Base-by-base conservation (phyloP, 2,329 filamentous ascomycete species). In the Colletotrichum agaves region DNA sequence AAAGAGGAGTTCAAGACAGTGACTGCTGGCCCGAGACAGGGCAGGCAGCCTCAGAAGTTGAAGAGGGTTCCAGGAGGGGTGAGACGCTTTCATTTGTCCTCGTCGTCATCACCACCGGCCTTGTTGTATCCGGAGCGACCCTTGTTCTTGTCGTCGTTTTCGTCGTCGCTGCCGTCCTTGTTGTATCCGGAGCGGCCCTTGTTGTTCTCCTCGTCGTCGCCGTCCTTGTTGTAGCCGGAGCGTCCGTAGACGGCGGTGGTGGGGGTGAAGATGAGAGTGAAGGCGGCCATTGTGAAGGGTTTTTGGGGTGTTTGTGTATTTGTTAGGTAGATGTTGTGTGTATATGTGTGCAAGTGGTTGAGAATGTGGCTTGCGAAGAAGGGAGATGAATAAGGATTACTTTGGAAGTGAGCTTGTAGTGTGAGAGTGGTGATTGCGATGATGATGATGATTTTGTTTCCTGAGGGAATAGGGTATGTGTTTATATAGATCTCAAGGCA, bases 121-220 rank as follows among this genome's bases (percentile, higher is more conserved):
- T 80, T 82, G 79, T 84, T 84, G 78, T 84, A 84, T 70, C 82
- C 82, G 59, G 78, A 80, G 69, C 82, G 82, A 75, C 83, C 82
- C 67, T 80, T 77, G 76, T 79, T 77, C 71, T 75, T 67, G 68
- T 75, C 71, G 39, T 77, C 71, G 27, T 27, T 27, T 6, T 78
- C 72, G 58, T 76, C 76, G 63, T 78, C 76, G 57, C 77, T 75
- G 72, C 73, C 75, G 66, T 73, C 72, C 67, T 75, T 75, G 72
- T 82, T 81, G 75, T 82, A 81, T 62, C 80, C 79, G 57, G 75
- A 78, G 71, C 81, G 80, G 72, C 81, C 81, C 63, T 73, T 74
- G 72, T 73, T 68, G 49, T 69, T 69, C 64, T 74, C 71, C 49
- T 75, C 73, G 63, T 75, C 74, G 71, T 77, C 72, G 52, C 72